These are phyloP conservation scores for Dichotomopilus funicola DNA, from an alignment of 2,329 filamentous ascomycete genomes.

Conservation along the genomic window DNA sequence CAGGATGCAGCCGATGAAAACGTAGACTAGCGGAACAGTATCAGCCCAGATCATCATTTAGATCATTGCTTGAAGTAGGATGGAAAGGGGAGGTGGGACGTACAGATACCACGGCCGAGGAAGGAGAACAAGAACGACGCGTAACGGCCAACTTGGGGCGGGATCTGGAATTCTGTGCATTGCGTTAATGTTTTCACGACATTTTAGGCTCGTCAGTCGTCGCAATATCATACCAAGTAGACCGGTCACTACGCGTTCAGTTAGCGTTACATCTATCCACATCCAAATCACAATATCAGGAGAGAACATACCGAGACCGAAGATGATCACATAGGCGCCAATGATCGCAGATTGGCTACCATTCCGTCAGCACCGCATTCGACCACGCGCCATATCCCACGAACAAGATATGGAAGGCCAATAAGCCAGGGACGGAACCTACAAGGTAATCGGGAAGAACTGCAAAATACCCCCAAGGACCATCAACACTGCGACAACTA, in stretches of 20 bases:
- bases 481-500: constrained; percentile 81
- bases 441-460: constrained; percentile 58
- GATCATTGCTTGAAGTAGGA: not conserved
- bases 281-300: not conserved
- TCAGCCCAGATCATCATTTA: not conserved
- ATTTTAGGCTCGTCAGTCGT: not conserved
- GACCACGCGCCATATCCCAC: not conserved
- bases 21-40: constrained; percentile 62
- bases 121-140: constrained; percentile 98
- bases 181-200: not conserved
- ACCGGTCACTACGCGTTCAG: constrained; percentile 49
- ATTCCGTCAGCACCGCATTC: not conserved
- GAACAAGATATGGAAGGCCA: not conserved
- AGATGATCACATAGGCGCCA: constrained; percentile 82
- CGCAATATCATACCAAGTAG: constrained; percentile 46
- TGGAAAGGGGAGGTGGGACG: constrained; percentile 34
- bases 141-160: constrained; percentile 85
- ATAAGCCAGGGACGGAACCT: constrained; percentile 31
- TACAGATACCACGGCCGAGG: constrained; percentile 89
- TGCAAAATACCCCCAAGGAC: constrained; percentile 73
- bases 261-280: not conserved
- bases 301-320: constrained; percentile 65
- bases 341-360: constrained; percentile 43
- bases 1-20: constrained; percentile 86
- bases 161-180: constrained; percentile 77